These are phyloP conservation scores for Scenedesmus sp. DNA, from an alignment of 163 green algal genomes.

Conservation along the genomic window DNA sequence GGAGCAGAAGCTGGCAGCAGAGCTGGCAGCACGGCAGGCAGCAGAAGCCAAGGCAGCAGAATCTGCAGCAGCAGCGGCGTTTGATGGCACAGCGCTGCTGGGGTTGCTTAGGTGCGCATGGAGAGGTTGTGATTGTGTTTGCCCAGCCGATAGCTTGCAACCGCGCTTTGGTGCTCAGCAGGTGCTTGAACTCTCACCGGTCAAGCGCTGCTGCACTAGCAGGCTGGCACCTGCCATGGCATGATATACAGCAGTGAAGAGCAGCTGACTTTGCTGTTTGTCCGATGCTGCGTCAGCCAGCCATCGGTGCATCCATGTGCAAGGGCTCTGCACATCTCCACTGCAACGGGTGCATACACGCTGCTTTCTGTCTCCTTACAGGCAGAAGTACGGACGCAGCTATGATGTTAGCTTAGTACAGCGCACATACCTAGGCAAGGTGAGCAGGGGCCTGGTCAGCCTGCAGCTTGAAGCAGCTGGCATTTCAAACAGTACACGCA, in stretches of 20 bases:
- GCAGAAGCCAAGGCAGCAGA: slow-evolving; percentile 29
- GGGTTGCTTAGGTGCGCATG: slow-evolving; percentile 46
- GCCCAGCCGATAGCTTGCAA: too few relatives aligned
- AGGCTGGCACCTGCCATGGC: neutral
- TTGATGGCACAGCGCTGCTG: slow-evolving; percentile 56
- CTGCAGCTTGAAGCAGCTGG: neutral
- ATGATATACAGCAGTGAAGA: neutral
- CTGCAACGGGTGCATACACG: neutral
- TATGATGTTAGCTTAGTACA: slow-evolving; percentile 64
- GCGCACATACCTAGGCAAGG: slow-evolving; percentile 50
- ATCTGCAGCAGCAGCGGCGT: slow-evolving; percentile 26
- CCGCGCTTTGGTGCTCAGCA: too few relatives aligned
- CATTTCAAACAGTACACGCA: too few relatives aligned
- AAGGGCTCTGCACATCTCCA: neutral
- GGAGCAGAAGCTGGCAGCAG: slow-evolving; percentile 38
- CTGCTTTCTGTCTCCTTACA: neutral
- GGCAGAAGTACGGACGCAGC: slow-evolving; percentile 57
- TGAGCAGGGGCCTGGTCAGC: neutral
- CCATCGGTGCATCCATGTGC: too few relatives aligned
- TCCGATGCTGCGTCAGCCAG: neutral
- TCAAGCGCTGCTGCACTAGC: neutral
- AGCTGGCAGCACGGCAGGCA: slow-evolving; percentile 33
- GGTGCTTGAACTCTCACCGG: neutral
- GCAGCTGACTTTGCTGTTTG: neutral
- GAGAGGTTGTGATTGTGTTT: neutral